Conservation (phyloP, 164 flowering plant genomes). For the Sedum album region DNA sequence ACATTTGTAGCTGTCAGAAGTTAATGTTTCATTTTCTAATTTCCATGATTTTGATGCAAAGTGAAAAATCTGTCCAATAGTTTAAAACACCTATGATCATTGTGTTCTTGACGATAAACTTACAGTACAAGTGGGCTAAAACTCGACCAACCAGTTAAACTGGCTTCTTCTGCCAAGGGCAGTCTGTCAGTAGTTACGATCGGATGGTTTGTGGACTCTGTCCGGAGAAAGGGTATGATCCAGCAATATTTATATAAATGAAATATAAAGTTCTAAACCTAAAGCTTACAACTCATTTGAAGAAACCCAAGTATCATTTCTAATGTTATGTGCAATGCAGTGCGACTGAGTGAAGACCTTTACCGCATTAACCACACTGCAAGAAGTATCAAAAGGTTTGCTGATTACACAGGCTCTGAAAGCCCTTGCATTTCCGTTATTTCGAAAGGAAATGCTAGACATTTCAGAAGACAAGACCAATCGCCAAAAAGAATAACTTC, state of each 20-base stretch:
- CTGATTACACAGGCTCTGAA: background rate
- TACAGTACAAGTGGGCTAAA: background rate
- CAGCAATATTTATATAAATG: no score
- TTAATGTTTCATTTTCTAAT: no score
- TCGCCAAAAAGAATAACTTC: background rate
- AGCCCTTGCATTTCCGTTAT: background rate
- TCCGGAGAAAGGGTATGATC: slow-evolving; percentile 2
- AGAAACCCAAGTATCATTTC: no score
- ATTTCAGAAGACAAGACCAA: background rate
- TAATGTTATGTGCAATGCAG: background rate
- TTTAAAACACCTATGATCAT: no score
- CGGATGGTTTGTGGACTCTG: slow-evolving; percentile 8
- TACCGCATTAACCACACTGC: background rate
- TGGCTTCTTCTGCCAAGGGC: background rate
- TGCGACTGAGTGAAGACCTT: background rate
- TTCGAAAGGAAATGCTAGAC: background rate
- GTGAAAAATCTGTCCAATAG: no score
- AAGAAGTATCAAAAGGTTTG: background rate
- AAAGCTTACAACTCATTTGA: no score
- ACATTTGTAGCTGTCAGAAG: no score
- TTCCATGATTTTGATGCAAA: no score
- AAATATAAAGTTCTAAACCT: no score
- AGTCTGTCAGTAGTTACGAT: background rate
- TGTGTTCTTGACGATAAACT: background rate
- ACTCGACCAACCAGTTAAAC: background rate